Percentiles rank a stretch among this genome's conserved stretches.
These are phyloP conservation scores for Xanthoceras sorbifolium DNA, from an alignment of 345 rosid genomes.

Conservation along the genomic window DNA sequence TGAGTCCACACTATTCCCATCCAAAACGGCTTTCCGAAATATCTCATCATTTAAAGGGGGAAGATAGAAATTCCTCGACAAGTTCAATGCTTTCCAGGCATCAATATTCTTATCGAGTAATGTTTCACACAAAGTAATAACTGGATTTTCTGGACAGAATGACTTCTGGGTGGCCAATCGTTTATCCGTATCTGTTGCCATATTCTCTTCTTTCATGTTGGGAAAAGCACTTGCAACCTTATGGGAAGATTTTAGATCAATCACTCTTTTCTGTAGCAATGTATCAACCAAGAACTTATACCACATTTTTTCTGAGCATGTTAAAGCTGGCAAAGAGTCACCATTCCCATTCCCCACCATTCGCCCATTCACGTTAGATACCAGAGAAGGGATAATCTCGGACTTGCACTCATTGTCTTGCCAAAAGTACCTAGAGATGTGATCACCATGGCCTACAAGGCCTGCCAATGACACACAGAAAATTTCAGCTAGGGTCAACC, in stretches of 20 bases:
- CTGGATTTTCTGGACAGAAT: constrained; percentile 84
- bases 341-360: constrained; percentile 29
- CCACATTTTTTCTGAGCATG: constrained; percentile 58
- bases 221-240: constrained; percentile 30
- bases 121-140: constrained; percentile 56
- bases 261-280: constrained; percentile 42
- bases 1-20: constrained; percentile 32
- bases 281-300: constrained; percentile 53
- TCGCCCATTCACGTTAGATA: constrained; percentile 28
- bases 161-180: constrained; percentile 35
- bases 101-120: constrained; percentile 51
- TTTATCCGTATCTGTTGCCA: constrained; percentile 26
- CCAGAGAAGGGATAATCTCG: constrained; percentile 40
- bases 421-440: constrained; percentile 55
- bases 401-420: constrained; percentile 42
- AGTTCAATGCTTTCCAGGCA: constrained; percentile 57
- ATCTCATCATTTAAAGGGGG: constrained; percentile 79
- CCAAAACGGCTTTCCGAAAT: constrained; percentile 66
- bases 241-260: constrained; percentile 35
- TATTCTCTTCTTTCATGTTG: constrained; percentile 25
- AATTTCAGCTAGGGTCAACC: constrained; percentile 73
- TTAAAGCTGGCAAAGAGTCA: constrained; percentile 37
- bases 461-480: constrained; percentile 79
- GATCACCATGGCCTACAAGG: constrained; percentile 80
- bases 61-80: constrained; percentile 58